phyloP scores from a whole-genome alignment of 2,329 filamentous ascomycete species.

The Fusarium mundagurra region DNA sequence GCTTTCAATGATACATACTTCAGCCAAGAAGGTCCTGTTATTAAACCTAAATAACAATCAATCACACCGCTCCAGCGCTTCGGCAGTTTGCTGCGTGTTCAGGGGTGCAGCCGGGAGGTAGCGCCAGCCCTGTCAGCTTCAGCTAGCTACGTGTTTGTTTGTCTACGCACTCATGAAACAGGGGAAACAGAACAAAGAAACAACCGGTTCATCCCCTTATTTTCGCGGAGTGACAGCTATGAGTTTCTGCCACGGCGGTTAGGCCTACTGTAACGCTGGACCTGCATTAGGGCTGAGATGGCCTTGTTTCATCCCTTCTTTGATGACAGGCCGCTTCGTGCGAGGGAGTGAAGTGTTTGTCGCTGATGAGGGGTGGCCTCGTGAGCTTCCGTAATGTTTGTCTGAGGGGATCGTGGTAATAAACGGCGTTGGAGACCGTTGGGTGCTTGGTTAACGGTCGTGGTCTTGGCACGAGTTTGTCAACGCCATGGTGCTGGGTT shows the following conservation, averaged over 20 bases:
- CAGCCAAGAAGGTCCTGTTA: background rate
- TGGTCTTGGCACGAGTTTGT: background rate
- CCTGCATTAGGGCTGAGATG: slow-evolving; percentile 11
- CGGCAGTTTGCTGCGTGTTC: slow-evolving; percentile 8
- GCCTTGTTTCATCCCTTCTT: slow-evolving; percentile 14
- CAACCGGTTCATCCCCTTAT: background rate
- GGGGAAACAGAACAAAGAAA: slow-evolving; percentile 13
- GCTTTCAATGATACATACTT: background rate
- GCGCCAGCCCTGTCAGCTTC: slow-evolving; percentile 2
- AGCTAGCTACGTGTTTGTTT: slow-evolving; percentile 10
- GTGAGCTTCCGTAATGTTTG: background rate
- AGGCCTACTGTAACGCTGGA: slow-evolving; percentile 6
- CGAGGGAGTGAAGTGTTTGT: background rate
- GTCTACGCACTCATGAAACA: slow-evolving; percentile 11
- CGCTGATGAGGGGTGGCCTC: slow-evolving; percentile 2
- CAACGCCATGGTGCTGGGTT: background rate
- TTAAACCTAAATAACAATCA: slow-evolving; percentile 10
- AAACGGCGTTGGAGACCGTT: slow-evolving; percentile 15
- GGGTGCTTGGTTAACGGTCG: slow-evolving; percentile 1
- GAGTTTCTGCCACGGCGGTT: slow-evolving; percentile 18
- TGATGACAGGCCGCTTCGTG: background rate
- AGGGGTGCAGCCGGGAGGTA: slow-evolving; percentile 7
- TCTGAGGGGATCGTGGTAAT: background rate
- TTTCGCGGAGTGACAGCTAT: background rate
- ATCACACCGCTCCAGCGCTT: slow-evolving; percentile 11